Evolutionary conservation across 495 filamentous ascomycete species (phyloP).

Genomic region (Aspergillus cavernicola): DNA sequence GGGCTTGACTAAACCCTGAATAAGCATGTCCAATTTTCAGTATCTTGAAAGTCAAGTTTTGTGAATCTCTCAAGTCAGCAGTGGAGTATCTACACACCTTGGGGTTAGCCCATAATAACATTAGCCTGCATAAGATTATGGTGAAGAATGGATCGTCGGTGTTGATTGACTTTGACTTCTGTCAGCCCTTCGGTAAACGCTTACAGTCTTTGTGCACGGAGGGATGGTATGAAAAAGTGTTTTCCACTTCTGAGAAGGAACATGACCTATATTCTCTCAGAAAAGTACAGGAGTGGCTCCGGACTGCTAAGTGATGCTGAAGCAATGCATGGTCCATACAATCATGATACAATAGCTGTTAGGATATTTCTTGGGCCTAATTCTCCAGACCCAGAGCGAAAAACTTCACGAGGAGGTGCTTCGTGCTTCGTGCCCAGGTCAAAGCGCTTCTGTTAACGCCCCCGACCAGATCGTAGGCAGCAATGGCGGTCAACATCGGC

Average conservation of each 20-base stretch:
- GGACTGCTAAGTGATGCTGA: not conserved
- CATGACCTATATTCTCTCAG: not conserved
- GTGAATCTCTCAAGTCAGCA: not conserved
- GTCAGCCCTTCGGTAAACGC: not conserved
- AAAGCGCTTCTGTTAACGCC: not conserved
- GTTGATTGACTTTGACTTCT: conserved; percentile 1
- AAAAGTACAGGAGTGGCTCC: not conserved
- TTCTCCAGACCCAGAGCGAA: too few relatives aligned
- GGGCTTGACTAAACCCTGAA: not conserved
- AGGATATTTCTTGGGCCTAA: too few relatives aligned
- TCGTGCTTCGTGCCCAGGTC: conserved; percentile 1
- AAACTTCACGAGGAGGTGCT: too few relatives aligned
- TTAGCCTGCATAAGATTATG: not conserved
- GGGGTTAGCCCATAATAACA: not conserved
- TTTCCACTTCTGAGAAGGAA: not conserved
- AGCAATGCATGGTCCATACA: too few relatives aligned
- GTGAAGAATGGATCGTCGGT: not conserved
- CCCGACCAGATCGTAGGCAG: not conserved
- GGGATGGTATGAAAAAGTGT: not conserved
- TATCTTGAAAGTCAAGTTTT: not conserved
- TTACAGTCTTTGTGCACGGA: not conserved
- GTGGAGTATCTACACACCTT: not conserved
- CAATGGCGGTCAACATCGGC: not conserved
- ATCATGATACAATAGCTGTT: too few relatives aligned
- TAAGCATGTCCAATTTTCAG: not conserved